Conservation (phyloP, 148 eudicot genomes). For the Beta vulgaris region DNA sequence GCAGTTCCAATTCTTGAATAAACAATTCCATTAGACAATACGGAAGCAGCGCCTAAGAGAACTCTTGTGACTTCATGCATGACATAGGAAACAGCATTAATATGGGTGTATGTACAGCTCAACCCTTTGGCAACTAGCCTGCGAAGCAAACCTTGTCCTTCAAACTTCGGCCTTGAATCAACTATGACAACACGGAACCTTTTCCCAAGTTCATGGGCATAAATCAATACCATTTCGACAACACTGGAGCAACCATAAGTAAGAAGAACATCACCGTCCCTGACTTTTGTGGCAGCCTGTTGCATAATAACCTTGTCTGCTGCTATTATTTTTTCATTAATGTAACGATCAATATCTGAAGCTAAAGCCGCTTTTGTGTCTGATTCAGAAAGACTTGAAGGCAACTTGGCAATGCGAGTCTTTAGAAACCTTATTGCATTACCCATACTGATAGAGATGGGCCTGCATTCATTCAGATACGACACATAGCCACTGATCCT, state of each 20-base stretch:
- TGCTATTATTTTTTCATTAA: slow-evolving; percentile 69
- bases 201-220: slow-evolving; percentile 76
- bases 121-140: slow-evolving; percentile 73
- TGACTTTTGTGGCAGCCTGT: slow-evolving; percentile 69
- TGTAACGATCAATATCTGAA: slow-evolving; percentile 64
- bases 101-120: slow-evolving; percentile 84
- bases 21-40: slow-evolving; percentile 82
- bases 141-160: slow-evolving; percentile 69
- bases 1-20: slow-evolving; percentile 92
- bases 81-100: slow-evolving; percentile 85
- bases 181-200: slow-evolving; percentile 82
- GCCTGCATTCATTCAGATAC: slow-evolving; percentile 78
- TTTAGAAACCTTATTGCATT: slow-evolving; percentile 76
- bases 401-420: slow-evolving; percentile 57
- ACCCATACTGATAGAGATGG: slow-evolving; percentile 95
- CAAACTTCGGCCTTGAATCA: slow-evolving; percentile 87
- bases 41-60: slow-evolving; percentile 79
- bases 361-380: slow-evolving; percentile 64
- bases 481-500: slow-evolving; percentile 72
- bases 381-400: slow-evolving; percentile 50
- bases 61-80: slow-evolving; percentile 90
- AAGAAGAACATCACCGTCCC: slow-evolving; percentile 82
- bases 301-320: slow-evolving; percentile 70
- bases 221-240: slow-evolving; percentile 68
- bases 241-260: slow-evolving; percentile 71